A percentile compares a stretch with the other conserved stretches of the same genome.
phyloP scores from a whole-genome alignment of 371 early-diverging fungal species.

The Circinella umbellata region DNA sequence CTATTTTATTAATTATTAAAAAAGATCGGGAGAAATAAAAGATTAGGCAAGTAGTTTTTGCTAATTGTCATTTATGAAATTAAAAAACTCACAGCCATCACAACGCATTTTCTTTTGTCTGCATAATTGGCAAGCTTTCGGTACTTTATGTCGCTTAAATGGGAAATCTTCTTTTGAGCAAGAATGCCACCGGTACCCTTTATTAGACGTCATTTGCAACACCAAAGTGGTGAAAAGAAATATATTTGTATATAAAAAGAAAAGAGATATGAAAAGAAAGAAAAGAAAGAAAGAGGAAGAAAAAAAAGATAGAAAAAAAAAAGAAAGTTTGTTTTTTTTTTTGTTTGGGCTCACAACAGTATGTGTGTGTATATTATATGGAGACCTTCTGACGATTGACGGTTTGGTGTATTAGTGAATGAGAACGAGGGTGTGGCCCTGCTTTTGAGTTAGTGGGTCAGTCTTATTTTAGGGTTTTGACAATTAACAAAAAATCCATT shows the following conservation, averaged over 20 bases:
- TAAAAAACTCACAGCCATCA: conserved; percentile 28
- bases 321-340: not conserved
- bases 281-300: not conserved
- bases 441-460: not conserved
- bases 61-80: too few species aligned
- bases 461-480: not conserved
- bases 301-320: not conserved
- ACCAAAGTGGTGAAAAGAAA: conserved; percentile 5
- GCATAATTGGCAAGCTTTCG: conserved; percentile 30
- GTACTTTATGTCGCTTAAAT: conserved; percentile 33
- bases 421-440: not conserved
- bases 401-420: too few species aligned
- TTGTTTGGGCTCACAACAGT: conserved; percentile 8
- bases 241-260: not conserved
- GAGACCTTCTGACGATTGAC: conserved; percentile 6
- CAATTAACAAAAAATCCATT: not conserved
- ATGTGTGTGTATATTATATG: not conserved
- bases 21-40: not conserved
- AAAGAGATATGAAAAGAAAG: not conserved
- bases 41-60: too few species aligned
- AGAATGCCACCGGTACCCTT: conserved; percentile 24
- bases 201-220: too few species aligned
- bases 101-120: conserved; percentile 36
- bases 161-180: conserved; percentile 36
- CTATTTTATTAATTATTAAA: conserved; percentile 5